Base-by-base conservation (phyloP, 2,329 filamentous ascomycete species). In the Neobulgaria alba region DNA sequence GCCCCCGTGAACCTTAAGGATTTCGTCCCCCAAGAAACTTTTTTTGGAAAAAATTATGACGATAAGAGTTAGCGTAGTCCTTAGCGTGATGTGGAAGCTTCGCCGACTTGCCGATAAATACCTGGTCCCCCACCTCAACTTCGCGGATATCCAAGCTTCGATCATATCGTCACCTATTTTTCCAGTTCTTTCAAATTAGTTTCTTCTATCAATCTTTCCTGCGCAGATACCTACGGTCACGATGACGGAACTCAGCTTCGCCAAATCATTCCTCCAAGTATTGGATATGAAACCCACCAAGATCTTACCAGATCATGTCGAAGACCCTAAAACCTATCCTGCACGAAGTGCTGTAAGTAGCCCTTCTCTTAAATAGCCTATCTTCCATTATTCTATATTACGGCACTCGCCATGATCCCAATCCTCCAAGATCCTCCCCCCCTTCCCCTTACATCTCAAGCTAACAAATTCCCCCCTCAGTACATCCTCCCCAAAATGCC, bases 231-330 rank as follows among this genome's bases (percentile, higher is more conserved):
- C 14, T 7, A 43, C 41, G 38, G 35, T 32, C 52, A 70, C 55
- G 51, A 89, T 89, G 83, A 73, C 82, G n/a, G 89, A 95, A 72
- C 65, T 89, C 46, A 68, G 78, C 37, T 96, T 95, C 63, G 83
- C 87, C 54, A 87, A 84, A 64, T 72, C 77, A 21, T 95, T 94
- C 64, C 79, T 98, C 53, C 70, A 79, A 38, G 75, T 78, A 16
- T 76, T 96, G 48, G 87, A 94, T 64, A 75, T 79, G 46, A 79
- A 82, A 36, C 83, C 88, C 5, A 63, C 79, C 55, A 93, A 89
- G 69, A 75, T 96, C 49, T 79, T 82, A n/a, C 71, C 85, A 50
- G 87, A 96, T 63, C 84, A 95, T 77, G 80, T 93, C 62, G 85
- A 90, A 64, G 86, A 95, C 59, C 79, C 86, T 36, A 80, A 79